These are phyloP conservation scores for Fusarium burgessii DNA, from an alignment of 2,329 filamentous ascomycete genomes.

Conservation along the genomic window DNA sequence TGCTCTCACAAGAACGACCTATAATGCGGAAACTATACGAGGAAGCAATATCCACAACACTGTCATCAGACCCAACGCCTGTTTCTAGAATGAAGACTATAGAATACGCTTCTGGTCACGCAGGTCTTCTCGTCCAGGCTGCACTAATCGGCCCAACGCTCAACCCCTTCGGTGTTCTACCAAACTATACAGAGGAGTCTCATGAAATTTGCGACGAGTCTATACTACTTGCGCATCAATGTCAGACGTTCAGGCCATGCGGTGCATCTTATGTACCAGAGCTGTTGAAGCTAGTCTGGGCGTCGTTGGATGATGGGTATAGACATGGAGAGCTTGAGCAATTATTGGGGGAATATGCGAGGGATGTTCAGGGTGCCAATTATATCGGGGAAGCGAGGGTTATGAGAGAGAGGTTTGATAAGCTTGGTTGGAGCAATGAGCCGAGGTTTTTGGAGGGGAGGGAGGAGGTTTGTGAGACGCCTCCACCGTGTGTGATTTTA, in stretches of 20 bases:
- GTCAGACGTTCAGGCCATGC: constrained; percentile 17
- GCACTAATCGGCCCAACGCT: constrained; percentile 12
- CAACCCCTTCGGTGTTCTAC: constrained; percentile 1
- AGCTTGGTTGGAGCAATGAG: constrained; percentile 10
- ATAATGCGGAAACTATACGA: constrained; percentile 5
- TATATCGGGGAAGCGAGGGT: constrained; percentile 11
- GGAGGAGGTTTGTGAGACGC: background rate
- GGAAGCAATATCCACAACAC: background rate
- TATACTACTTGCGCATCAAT: background rate
- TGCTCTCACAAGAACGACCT: constrained; percentile 1
- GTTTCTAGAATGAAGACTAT: background rate
- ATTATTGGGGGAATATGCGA: constrained; percentile 1
- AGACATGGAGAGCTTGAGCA: constrained; percentile 18
- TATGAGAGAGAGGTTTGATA: constrained; percentile 8
- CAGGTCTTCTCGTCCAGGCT: constrained; percentile 14
- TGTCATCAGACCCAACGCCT: background rate
- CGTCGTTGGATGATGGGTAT: constrained; percentile 17
- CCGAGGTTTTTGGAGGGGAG: background rate
- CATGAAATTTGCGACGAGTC: constrained; percentile 14
- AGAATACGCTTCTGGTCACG: constrained; percentile 6
- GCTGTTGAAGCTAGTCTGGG: constrained; percentile 24
- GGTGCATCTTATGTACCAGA: constrained; percentile 20
- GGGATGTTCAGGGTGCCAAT: constrained; percentile 16
- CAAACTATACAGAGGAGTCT: background rate
- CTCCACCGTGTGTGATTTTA: constrained; percentile 19